Base-by-base conservation (phyloP, 371 early-diverging fungal genomes). In the Mucor plumbeus region DNA sequence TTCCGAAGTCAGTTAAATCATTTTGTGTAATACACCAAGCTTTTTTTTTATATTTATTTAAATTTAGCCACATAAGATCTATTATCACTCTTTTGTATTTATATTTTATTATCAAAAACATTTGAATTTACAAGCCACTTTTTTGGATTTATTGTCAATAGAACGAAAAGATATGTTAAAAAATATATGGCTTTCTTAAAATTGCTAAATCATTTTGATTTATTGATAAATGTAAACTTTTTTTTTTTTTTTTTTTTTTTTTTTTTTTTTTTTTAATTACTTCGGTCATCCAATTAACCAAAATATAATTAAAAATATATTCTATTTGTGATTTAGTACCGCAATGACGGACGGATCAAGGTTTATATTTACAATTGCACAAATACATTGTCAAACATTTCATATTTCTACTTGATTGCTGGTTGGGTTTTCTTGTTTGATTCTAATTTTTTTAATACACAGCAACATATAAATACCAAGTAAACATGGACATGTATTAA, bases 1-100 rank as follows among this genome's bases (percentile, higher is more conserved):
- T 48, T 48, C 48, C n/a, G n/a, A 48, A 48, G 48, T 48, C 48
- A 47, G 47, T 47, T 47, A 48, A 48, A 48, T 48, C 48, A 48
- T 9, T 48, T 48, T 48, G 48, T 48, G 48, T 48, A 48, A 48
- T 48, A 7, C 15, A 41, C 15, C 38, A 43, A 48, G 19, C 48
- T 10, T 41, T 15, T 41, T 26, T 26, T 26, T 26, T 26, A 26
- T 26, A 15, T 41, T 41, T 48, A 17, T 48, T 48, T 48, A 17
- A 21, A 48, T 48, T 48, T 48, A 48, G 48, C 48, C 48, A 48
- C 48, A 48, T 48, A 9, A 19, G n/a, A 19, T 19, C 9, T 19
- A 48, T 19, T 5, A 17, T 44, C 5, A 0, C 38, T 11, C 5
- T 7, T 9, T 38, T 9, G 38, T 38, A 38, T 38, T 9, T 9